phyloP scores from a whole-genome alignment of 306 rosid genomes.

The Phaseolus lunatus region DNA sequence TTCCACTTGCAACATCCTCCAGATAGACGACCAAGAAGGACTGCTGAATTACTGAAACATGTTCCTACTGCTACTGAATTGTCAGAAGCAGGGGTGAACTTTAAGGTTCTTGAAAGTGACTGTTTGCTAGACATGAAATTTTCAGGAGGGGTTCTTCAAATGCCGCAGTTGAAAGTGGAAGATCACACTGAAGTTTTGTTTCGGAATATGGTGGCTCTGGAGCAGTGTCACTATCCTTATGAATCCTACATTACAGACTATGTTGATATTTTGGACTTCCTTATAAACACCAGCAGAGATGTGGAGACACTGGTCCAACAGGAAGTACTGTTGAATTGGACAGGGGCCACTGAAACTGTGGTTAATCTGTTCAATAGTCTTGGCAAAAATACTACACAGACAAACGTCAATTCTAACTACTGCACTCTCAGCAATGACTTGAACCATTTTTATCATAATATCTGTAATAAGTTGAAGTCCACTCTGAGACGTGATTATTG shows the following conservation, averaged over 20 bases:
- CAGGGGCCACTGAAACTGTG: constrained; percentile 43
- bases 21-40: background rate
- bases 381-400: constrained; percentile 17
- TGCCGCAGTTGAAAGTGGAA: constrained; percentile 43
- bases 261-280: constrained; percentile 39
- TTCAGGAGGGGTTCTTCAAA: constrained; percentile 42
- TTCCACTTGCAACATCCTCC: constrained; percentile 43
- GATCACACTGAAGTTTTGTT: constrained; percentile 43
- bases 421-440: background rate
- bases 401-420: constrained; percentile 22
- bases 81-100: constrained; percentile 41
- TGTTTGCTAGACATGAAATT: constrained; percentile 38
- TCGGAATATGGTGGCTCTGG: constrained; percentile 51
- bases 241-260: constrained; percentile 43
- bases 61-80: constrained; percentile 42
- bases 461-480: constrained; percentile 38
- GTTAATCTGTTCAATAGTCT: constrained; percentile 43
- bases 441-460: constrained; percentile 36
- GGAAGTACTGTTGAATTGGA: constrained; percentile 34
- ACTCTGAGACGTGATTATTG: constrained; percentile 49
- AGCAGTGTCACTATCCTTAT: constrained; percentile 42
- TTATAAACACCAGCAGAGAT: constrained; percentile 38
- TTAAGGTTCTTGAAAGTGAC: constrained; percentile 6
- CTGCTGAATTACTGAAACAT: background rate
- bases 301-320: constrained; percentile 44